A percentile compares a stretch with the other conserved stretches of the same genome.
Conservation (phyloP, 306 rosid species). For the Quercus variabilis region DNA sequence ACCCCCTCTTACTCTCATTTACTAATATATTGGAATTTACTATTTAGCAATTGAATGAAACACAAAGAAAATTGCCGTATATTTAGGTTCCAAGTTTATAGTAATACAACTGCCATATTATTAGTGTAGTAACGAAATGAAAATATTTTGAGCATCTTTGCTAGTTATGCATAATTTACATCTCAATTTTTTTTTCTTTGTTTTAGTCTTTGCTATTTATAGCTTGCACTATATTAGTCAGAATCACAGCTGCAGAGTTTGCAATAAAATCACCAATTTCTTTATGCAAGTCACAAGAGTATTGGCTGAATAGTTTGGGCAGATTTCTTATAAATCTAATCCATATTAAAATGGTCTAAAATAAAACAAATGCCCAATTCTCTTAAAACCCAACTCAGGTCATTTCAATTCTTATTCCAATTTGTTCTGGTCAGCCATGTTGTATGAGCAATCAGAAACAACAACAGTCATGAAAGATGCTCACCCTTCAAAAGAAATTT, state of each 20-base stretch:
- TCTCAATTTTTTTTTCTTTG: too few species aligned
- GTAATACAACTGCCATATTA: neutral
- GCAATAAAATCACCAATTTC: neutral
- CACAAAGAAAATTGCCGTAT: neutral
- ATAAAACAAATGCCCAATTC: neutral
- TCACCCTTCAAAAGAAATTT: too few species aligned
- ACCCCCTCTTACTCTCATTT: neutral
- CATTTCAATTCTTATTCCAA: neutral
- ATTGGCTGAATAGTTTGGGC: neutral
- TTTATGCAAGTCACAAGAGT: neutral
- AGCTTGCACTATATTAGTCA: neutral
- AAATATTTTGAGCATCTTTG: neutral
- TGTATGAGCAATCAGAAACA: neutral
- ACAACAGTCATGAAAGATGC: too few species aligned
- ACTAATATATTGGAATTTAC: neutral
- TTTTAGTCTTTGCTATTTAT: neutral
- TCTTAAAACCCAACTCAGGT: neutral
- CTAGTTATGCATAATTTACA: neutral
- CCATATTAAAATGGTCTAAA: neutral
- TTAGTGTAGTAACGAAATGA: neutral
- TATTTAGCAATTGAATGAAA: neutral
- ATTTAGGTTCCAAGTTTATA: neutral
- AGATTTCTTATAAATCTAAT: neutral
- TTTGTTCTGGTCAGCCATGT: neutral
- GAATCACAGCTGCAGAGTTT: neutral